Percentiles rank a stretch among this genome's conserved stretches.
phyloP scores from a whole-genome alignment of 192 early-diverging fungal genomes.

The Spizellomyces punctatus region DNA sequence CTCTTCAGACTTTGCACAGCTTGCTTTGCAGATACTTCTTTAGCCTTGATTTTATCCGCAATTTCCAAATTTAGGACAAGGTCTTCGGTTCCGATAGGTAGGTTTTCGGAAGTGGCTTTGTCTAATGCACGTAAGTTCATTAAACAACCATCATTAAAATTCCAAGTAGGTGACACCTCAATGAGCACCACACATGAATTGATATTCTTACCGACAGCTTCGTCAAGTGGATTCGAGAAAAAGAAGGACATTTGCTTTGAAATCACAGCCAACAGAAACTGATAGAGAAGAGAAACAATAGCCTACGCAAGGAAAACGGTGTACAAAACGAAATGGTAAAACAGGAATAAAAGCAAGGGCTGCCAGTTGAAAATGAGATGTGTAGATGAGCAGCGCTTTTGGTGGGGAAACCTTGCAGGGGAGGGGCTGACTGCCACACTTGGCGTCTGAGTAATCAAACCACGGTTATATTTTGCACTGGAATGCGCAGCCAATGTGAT shows the following conservation, averaged over 20 bases:
- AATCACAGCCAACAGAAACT: no score
- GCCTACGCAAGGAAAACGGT: no score
- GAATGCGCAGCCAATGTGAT: no score
- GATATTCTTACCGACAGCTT: constrained; percentile 40
- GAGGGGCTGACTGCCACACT: no score
- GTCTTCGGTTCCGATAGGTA: constrained; percentile 86
- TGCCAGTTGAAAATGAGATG: no score
- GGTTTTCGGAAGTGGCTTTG: constrained; percentile 86
- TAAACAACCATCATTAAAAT: background rate
- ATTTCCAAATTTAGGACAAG: constrained; percentile 84
- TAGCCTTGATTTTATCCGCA: constrained; percentile 89
- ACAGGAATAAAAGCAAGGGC: no score
- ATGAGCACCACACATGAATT: background rate
- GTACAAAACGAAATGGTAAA: no score
- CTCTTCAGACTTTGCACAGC: constrained; percentile 75
- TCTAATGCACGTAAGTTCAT: constrained; percentile 16
- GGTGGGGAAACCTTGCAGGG: no score
- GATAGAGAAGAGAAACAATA: no score
- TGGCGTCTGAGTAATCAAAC: no score
- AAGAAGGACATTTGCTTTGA: constrained; percentile 32
- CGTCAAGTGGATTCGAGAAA: constrained; percentile 44
- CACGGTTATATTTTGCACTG: no score
- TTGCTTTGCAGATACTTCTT: constrained; percentile 70
- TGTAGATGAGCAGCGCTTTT: no score
- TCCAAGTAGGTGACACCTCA: background rate